Percentiles rank a stretch among this genome's conserved stretches.
These are phyloP conservation scores for Grosmannia huntii DNA, from an alignment of 2,329 filamentous ascomycete species.

Conservation along the genomic window DNA sequence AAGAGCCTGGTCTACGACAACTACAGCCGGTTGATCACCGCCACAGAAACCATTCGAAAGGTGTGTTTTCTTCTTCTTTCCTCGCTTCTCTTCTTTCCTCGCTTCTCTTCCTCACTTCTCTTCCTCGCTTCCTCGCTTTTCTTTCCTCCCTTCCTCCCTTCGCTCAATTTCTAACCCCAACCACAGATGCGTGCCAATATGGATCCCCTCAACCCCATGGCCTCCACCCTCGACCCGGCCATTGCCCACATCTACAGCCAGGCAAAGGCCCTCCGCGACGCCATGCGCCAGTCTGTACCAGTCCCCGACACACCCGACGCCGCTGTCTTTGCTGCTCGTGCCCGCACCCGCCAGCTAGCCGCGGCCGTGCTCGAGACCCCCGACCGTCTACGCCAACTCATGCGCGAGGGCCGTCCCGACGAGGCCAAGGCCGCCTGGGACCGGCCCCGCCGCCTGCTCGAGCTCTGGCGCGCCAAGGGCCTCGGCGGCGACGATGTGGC, in stretches of 20 bases:
- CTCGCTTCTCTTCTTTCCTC: too few species aligned
- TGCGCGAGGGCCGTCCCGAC: slow-evolving; percentile 44
- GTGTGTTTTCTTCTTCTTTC: slow-evolving; percentile 19
- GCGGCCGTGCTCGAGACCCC: slow-evolving; percentile 50
- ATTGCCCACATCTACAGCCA: slow-evolving; percentile 61
- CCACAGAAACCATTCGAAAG: slow-evolving; percentile 88
- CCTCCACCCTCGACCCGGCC: slow-evolving; percentile 58
- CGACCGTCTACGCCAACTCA: slow-evolving; percentile 41
- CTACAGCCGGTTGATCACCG: slow-evolving; percentile 92
- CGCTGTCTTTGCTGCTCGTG: slow-evolving; percentile 23
- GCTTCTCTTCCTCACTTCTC: background rate
- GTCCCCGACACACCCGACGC: slow-evolving; percentile 28
- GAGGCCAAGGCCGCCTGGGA: slow-evolving; percentile 48
- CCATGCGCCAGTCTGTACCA: slow-evolving; percentile 34
- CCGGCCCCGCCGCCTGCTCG: slow-evolving; percentile 36
- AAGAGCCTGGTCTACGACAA: slow-evolving; percentile 98
- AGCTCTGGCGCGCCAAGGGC: slow-evolving; percentile 40
- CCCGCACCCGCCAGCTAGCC: slow-evolving; percentile 42
- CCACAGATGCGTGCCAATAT: slow-evolving; percentile 62
- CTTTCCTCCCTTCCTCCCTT: too few species aligned
- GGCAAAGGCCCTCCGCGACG: slow-evolving; percentile 40
- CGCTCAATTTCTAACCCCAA: background rate
- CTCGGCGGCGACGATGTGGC: slow-evolving; percentile 39
- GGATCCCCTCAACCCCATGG: slow-evolving; percentile 65
- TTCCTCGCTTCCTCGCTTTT: background rate